These are phyloP conservation scores for Gossypium anomalum DNA, from an alignment of 345 rosid species.

Conservation along the genomic window DNA sequence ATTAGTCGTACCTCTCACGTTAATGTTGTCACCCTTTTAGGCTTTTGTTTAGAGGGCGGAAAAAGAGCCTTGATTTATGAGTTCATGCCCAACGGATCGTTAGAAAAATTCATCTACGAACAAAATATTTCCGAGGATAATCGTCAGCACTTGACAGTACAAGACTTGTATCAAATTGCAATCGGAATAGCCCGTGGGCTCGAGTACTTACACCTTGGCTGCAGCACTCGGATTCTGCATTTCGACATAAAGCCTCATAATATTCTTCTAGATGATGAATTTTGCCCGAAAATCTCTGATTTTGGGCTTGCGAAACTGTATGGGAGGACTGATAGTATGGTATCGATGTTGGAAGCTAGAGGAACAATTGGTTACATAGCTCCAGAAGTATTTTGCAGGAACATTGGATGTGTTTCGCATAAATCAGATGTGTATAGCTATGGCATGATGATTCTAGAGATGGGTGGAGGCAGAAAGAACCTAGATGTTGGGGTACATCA, in stretches of 20 bases:
- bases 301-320: conserved; percentile 12
- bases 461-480: conserved; percentile 14
- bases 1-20: conserved; percentile 31
- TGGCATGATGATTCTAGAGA: conserved; percentile 11
- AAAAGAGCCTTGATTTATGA: conserved; percentile 26
- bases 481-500: background rate
- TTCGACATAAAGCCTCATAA: conserved; percentile 20
- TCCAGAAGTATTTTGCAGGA: background rate
- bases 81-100: conserved; percentile 24
- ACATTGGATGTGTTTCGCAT: background rate
- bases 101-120: conserved; percentile 20
- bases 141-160: conserved; percentile 2
- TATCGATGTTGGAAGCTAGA: conserved; percentile 9
- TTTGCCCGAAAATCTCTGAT: background rate
- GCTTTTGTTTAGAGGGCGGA: conserved; percentile 20
- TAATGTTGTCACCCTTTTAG: conserved; percentile 25
- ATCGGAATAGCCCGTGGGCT: conserved; percentile 18
- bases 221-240: conserved; percentile 16
- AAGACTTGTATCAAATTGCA: conserved; percentile 10
- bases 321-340: background rate
- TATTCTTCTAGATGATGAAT: background rate
- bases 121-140: background rate
- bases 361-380: conserved; percentile 23
- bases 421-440: conserved; percentile 8
- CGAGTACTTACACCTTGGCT: conserved; percentile 16